These are phyloP conservation scores for Penicillium thymicola DNA, from an alignment of 2,329 filamentous ascomycete species.

Conservation along the genomic window DNA sequence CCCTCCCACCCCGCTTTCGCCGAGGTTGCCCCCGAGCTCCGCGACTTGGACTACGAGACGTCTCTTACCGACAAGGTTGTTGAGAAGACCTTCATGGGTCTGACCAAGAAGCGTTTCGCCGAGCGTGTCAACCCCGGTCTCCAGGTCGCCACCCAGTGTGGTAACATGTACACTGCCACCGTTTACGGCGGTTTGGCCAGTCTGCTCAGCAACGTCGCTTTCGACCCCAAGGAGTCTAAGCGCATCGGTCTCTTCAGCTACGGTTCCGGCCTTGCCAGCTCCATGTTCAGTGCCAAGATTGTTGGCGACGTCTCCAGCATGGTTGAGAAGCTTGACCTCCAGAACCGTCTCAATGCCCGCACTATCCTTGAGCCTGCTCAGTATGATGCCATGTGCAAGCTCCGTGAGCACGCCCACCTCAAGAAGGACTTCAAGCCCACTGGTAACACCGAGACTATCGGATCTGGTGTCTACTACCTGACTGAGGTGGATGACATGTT, in stretches of 20 bases:
- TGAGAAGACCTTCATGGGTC: slow-evolving; percentile 81
- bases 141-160: slow-evolving; percentile 72
- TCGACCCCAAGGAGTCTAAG: slow-evolving; percentile 65
- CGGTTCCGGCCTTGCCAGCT: slow-evolving; percentile 72
- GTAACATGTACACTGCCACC: slow-evolving; percentile 62
- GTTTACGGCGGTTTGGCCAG: slow-evolving; percentile 57
- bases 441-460: slow-evolving; percentile 65
- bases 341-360: slow-evolving; percentile 64
- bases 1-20: slow-evolving; percentile 65
- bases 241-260: slow-evolving; percentile 75
- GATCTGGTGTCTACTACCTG: slow-evolving; percentile 71
- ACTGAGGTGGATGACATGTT: slow-evolving; percentile 81
- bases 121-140: slow-evolving; percentile 72
- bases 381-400: slow-evolving; percentile 76
- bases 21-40: slow-evolving; percentile 71
- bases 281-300: slow-evolving; percentile 65
- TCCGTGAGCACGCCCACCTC: slow-evolving; percentile 79
- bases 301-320: slow-evolving; percentile 68
- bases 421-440: slow-evolving; percentile 73
- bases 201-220: slow-evolving; percentile 62
- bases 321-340: slow-evolving; percentile 65
- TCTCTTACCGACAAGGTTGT: slow-evolving; percentile 77
- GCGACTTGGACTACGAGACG: slow-evolving; percentile 74
- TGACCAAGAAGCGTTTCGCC: slow-evolving; percentile 80
- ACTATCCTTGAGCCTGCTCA: slow-evolving; percentile 65